phyloP scores from a whole-genome alignment of 345 rosid genomes.

The Passiflora organensis region DNA sequence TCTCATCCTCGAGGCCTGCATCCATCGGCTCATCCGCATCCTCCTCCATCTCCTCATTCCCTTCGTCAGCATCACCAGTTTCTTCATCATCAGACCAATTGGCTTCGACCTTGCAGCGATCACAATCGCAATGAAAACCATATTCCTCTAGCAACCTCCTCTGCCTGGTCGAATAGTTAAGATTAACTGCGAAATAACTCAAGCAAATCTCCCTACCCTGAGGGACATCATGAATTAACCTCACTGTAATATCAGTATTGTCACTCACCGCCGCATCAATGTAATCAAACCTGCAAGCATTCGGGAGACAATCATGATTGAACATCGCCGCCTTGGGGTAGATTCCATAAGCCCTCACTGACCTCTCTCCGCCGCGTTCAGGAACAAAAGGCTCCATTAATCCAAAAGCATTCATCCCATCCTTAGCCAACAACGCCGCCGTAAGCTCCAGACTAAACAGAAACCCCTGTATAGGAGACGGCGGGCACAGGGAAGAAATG shows the following conservation, averaged over 20 bases:
- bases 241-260: conserved; percentile 58
- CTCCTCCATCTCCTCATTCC: conserved; percentile 22
- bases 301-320: conserved; percentile 95
- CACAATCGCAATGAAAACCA: conserved; percentile 72
- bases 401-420: conserved; percentile 76
- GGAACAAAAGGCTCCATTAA: conserved; percentile 60
- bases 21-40: conserved; percentile 29
- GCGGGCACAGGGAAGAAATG: conserved; percentile 46
- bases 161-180: conserved; percentile 47
- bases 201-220: conserved; percentile 80
- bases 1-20: conserved; percentile 28
- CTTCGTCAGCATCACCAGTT: conserved; percentile 10
- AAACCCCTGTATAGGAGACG: conserved; percentile 23
- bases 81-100: conserved; percentile 74
- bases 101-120: conserved; percentile 83
- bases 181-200: conserved; percentile 91
- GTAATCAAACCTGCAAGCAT: conserved; percentile 88
- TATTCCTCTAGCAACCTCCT: conserved; percentile 65
- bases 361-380: conserved; percentile 36
- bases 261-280: conserved; percentile 40
- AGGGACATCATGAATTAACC: conserved; percentile 85
- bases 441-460: conserved; percentile 42
- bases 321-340: conserved; percentile 69
- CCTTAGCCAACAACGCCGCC: conserved; percentile 52
- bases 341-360: conserved; percentile 72